Percentiles rank a stretch among this genome's conserved stretches.
Conservation (phyloP, 2,329 filamentous ascomycete genomes). For the Xylaria sp. region DNA sequence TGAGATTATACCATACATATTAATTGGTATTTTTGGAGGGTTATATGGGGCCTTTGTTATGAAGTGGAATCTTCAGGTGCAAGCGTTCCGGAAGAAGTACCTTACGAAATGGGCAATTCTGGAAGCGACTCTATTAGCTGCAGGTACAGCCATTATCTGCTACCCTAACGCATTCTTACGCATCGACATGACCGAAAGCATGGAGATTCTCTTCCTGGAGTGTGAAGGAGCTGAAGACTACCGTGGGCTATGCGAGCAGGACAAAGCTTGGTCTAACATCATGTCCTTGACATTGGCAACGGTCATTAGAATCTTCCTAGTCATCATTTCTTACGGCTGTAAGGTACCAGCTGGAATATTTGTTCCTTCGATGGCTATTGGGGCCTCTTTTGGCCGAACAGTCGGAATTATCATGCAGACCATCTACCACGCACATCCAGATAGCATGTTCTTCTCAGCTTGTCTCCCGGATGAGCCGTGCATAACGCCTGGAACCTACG, state of each 20-base stretch:
- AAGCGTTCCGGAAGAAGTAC: conserved; percentile 95
- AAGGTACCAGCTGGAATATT: conserved; percentile 99
- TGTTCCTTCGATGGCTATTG: conserved; percentile 97
- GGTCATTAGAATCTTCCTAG: conserved; percentile 80
- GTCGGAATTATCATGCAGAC: conserved; percentile 95
- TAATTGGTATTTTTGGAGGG: conserved; percentile 92
- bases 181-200: conserved; percentile 99
- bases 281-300: conserved; percentile 83
- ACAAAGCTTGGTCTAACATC: conserved; percentile 82
- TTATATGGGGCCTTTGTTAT: conserved; percentile 97
- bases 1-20: conserved; percentile 89
- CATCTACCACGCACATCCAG: conserved; percentile 84
- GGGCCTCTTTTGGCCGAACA: conserved; percentile 91
- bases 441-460: conserved; percentile 84
- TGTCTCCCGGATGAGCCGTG: conserved; percentile 93
- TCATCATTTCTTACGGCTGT: conserved; percentile 96
- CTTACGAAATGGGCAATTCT: conserved; percentile 84
- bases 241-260: conserved; percentile 83
- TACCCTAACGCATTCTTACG: conserved; percentile 95
- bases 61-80: conserved; percentile 93
- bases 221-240: conserved; percentile 92
- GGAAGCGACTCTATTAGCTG: conserved; percentile 86
- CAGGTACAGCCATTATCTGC: conserved; percentile 88
- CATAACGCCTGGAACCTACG: conserved; percentile 97
- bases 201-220: conserved; percentile 96